A percentile compares a stretch with the other conserved stretches of the same genome.
Conservation (phyloP, 2,329 filamentous ascomycete species). For the Alternaria incomplexa region DNA sequence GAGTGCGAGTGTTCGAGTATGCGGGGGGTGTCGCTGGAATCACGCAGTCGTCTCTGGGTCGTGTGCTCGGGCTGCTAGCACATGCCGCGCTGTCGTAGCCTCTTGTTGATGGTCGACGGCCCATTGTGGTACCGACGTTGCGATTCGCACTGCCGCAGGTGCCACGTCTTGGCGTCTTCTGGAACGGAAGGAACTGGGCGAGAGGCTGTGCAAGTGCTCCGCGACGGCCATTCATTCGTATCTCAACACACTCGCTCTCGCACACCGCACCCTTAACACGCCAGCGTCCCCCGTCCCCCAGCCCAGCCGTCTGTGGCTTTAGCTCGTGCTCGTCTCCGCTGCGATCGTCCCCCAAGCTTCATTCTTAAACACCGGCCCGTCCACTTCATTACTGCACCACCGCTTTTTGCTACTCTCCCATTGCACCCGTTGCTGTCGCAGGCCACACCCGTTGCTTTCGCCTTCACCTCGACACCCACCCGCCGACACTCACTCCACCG, state of each 20-base stretch:
- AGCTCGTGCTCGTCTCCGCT: constrained; percentile 18
- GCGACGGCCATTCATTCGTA: constrained; percentile 12
- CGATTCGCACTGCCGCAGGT: constrained; percentile 15
- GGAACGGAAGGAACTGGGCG: constrained; percentile 4
- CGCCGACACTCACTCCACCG: background rate
- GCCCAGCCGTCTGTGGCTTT: constrained; percentile 11
- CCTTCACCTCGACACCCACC: background rate
- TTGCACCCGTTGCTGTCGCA: background rate
- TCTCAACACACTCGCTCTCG: constrained; percentile 10
- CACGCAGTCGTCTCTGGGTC: no score
- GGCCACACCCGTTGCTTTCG: background rate
- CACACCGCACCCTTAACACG: constrained; percentile 6
- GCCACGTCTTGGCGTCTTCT: constrained; percentile 18
- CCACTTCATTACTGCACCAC: background rate
- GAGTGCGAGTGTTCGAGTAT: no score
- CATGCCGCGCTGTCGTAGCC: constrained; percentile 6
- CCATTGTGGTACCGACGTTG: constrained; percentile 13
- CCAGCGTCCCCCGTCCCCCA: constrained; percentile 5
- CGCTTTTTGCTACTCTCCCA: background rate
- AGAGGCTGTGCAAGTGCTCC: constrained; percentile 13
- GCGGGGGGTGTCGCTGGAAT: no score
- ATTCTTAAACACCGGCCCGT: constrained; percentile 25
- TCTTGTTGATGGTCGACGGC: constrained; percentile 4
- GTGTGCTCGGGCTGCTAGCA: constrained; percentile 11
- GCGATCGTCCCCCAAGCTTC: constrained; percentile 11